These are phyloP conservation scores for Ustilago loliicola DNA, from an alignment of 1,284 basidiomycete species.

Conservation along the genomic window DNA sequence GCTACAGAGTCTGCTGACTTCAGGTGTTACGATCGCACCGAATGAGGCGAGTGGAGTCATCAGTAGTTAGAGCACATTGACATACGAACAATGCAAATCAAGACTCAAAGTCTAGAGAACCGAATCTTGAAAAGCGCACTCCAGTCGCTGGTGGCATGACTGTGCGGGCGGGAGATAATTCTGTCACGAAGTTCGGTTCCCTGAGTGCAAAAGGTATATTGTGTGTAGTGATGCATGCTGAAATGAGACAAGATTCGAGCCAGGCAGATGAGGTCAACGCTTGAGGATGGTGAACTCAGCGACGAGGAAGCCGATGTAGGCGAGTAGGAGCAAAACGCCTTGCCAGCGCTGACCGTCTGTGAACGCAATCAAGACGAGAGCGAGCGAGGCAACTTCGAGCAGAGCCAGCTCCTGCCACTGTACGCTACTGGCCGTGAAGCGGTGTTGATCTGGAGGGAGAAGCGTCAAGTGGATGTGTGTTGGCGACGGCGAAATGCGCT, in stretches of 20 bases:
- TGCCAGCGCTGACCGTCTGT: slow-evolving; percentile 50
- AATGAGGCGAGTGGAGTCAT: slow-evolving; percentile 43
- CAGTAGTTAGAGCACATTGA: slow-evolving; percentile 23
- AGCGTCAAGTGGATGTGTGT: background rate
- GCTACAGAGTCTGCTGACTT: slow-evolving; percentile 44
- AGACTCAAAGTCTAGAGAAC: too few relatives aligned
- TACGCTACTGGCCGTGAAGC: slow-evolving; percentile 31
- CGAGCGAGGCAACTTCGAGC: slow-evolving; percentile 39
- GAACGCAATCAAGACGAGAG: slow-evolving; percentile 50
- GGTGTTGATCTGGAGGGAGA: slow-evolving; percentile 5
- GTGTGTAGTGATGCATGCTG: background rate
- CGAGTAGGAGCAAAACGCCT: slow-evolving; percentile 44
- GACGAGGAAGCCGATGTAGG: slow-evolving; percentile 52
- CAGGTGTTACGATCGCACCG: slow-evolving; percentile 40
- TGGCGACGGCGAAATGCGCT: slow-evolving; percentile 1
- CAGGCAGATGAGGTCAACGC: slow-evolving; percentile 13
- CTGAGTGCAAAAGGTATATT: slow-evolving; percentile 4
- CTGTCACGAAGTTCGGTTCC: too few relatives aligned
- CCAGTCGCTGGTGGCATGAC: too few relatives aligned
- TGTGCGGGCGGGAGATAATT: too few relatives aligned
- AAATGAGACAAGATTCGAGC: background rate
- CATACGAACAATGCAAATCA: too few relatives aligned
- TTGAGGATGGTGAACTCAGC: slow-evolving; percentile 48
- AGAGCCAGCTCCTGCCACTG: slow-evolving; percentile 44
- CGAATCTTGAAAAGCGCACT: too few relatives aligned